A percentile compares a stretch with the other conserved stretches of the same genome.
Conservation (phyloP, 2,329 filamentous ascomycete species). For the Macrophomina pseudophaseolina region DNA sequence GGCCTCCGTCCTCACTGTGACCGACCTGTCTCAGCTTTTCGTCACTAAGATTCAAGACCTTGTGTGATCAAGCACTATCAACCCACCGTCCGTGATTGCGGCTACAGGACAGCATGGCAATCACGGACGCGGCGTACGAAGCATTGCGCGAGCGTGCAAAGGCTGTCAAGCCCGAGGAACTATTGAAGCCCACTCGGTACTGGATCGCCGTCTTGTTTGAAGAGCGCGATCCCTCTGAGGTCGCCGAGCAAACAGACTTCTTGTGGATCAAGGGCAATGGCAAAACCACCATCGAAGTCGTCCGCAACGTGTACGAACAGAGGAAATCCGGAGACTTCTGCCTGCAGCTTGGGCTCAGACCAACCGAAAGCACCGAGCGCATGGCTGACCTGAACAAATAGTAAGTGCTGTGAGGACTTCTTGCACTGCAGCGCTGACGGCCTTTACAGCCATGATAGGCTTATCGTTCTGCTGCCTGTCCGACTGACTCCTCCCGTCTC, state of each 20-base stretch:
- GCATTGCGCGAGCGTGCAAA: slow-evolving; percentile 25
- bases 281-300: slow-evolving; percentile 28
- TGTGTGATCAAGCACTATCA: neutral
- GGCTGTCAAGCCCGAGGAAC: slow-evolving; percentile 30
- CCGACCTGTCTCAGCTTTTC: neutral
- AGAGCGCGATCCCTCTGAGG: slow-evolving; percentile 29
- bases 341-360: slow-evolving; percentile 30
- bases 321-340: slow-evolving; percentile 28
- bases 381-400: slow-evolving; percentile 1
- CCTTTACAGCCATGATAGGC: neutral
- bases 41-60: neutral
- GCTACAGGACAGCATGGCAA: neutral
- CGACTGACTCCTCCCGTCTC: neutral
- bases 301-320: slow-evolving; percentile 31
- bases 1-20: neutral
- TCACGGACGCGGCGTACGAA: neutral
- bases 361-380: neutral
- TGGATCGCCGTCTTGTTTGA: slow-evolving; percentile 43
- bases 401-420: neutral
- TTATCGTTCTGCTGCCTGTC: slow-evolving; percentile 3
- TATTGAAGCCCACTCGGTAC: slow-evolving; percentile 35
- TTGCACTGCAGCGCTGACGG: slow-evolving; percentile 27
- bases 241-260: slow-evolving; percentile 36
- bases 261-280: slow-evolving; percentile 44
- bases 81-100: neutral